Conservation (phyloP, 495 filamentous ascomycete species). For the Tetracladium marchalianum region DNA sequence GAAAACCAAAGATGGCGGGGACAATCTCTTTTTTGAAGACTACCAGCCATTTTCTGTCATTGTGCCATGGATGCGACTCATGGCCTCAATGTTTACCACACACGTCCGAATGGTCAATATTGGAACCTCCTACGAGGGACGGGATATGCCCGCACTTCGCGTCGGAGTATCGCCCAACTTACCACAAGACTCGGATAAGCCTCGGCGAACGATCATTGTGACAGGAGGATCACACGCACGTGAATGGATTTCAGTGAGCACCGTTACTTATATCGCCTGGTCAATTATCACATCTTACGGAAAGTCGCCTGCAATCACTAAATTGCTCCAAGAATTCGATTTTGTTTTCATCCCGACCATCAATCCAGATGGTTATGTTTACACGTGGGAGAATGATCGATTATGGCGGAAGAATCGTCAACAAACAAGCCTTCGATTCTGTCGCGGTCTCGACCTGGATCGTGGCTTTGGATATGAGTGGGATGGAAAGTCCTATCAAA, state of each 20-base stretch:
- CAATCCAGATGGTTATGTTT: constrained; percentile 91
- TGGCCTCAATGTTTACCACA: constrained; percentile 79
- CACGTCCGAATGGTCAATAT: constrained; percentile 65
- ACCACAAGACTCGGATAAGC: constrained; percentile 25
- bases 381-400: constrained; percentile 85
- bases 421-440: constrained; percentile 69
- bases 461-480: constrained; percentile 78
- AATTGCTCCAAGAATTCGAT: constrained; percentile 71
- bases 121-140: constrained; percentile 74
- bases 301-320: constrained; percentile 54
- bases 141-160: constrained; percentile 72
- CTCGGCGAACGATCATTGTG: constrained; percentile 71
- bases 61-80: constrained; percentile 76
- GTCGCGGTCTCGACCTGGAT: constrained; percentile 82
- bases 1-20: constrained; percentile 16
- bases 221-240: constrained; percentile 81
- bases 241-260: constrained; percentile 93
- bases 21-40: constrained; percentile 70
- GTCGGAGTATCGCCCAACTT: constrained; percentile 54
- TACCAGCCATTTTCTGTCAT: constrained; percentile 79
- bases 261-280: constrained; percentile 85
- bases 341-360: constrained; percentile 82
- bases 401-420: constrained; percentile 96
- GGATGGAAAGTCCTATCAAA: constrained; percentile 54
- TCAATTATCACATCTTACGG: constrained; percentile 77